phyloP scores from a whole-genome alignment of 148 eudicot species.

The Rhododendron williamsianum region DNA sequence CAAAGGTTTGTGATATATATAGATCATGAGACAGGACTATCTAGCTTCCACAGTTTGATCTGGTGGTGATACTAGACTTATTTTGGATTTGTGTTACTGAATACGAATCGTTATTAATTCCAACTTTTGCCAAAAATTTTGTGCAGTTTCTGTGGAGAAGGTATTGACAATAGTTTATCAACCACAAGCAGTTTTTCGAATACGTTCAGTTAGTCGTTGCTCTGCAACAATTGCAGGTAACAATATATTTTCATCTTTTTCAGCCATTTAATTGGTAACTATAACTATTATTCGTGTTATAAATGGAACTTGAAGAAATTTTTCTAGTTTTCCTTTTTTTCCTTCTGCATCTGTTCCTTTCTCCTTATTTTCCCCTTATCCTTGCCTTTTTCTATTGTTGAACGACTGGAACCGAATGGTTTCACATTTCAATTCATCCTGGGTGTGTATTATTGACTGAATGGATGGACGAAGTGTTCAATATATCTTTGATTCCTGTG shows the following conservation, averaged over 20 bases:
- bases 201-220: constrained; percentile 92
- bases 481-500: neutral
- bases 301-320: neutral
- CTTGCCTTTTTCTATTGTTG: neutral
- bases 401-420: neutral
- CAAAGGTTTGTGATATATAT: constrained; percentile 44
- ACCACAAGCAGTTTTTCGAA: constrained; percentile 93
- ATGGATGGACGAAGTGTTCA: neutral
- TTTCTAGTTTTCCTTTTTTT: neutral
- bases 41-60: constrained; percentile 2
- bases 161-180: constrained; percentile 84
- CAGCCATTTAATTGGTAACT: neutral
- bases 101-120: neutral
- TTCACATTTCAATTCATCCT: neutral
- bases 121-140: neutral
- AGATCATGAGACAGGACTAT: neutral
- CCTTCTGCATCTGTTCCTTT: neutral
- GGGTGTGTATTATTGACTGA: neutral
- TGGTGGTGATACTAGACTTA: neutral
- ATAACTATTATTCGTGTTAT: neutral
- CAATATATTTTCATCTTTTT: neutral
- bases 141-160: constrained; percentile 96
- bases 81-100: neutral
- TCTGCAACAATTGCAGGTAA: constrained; percentile 92
- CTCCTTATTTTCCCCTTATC: neutral